These are phyloP conservation scores for Didymella glomerata DNA, from an alignment of 2,329 filamentous ascomycete species.

Conservation along the genomic window DNA sequence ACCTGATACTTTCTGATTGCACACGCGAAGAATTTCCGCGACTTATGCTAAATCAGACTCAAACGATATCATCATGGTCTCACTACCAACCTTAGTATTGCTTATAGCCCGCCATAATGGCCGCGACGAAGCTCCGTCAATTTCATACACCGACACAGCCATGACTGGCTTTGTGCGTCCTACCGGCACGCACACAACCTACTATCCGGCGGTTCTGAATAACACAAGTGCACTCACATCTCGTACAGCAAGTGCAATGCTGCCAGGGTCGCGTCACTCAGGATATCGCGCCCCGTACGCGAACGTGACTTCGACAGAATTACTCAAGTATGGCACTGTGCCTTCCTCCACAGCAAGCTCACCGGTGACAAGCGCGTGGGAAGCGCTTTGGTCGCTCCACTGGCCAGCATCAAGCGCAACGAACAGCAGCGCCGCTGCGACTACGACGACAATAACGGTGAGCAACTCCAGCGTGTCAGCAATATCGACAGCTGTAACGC, in stretches of 20 bases:
- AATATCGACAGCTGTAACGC: background rate
- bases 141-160: background rate
- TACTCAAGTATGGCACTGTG: background rate
- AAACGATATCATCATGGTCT: background rate
- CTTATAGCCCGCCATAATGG: background rate
- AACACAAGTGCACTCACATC: background rate
- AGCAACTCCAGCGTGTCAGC: background rate
- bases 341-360: background rate
- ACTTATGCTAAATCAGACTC: background rate
- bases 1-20: background rate
- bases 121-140: background rate
- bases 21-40: background rate
- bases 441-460: background rate
- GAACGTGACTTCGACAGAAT: conserved; percentile 1
- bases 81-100: background rate
- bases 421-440: background rate
- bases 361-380: background rate
- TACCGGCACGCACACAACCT: background rate
- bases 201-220: background rate
- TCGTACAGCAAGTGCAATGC: background rate
- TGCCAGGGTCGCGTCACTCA: background rate
- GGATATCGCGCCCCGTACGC: conserved; percentile 3
- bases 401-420: background rate
- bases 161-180: background rate
- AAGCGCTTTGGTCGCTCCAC: conserved; percentile 1